Evolutionary conservation across 2,329 filamentous ascomycete genomes (phyloP), one percentile per base, ranked within the genome.

Genomic region (Xylaria sp.): DNA sequence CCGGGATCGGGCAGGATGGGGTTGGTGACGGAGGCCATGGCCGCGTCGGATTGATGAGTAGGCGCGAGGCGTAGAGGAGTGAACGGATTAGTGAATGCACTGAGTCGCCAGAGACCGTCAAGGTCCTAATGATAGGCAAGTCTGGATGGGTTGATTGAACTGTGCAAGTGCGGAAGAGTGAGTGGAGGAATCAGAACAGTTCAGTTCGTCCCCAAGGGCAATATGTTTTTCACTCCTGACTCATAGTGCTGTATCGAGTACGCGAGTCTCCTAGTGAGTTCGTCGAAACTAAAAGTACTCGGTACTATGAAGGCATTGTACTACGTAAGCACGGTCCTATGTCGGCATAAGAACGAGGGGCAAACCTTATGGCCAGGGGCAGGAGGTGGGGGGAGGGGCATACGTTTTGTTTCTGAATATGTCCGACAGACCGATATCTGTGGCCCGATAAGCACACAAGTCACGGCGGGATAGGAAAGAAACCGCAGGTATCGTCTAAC

Each of bases 1-100:
- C 88, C 89, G 72, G 84, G 78, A 69, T 85, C 76, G 65, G 89
- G 89, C 65, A 90, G 74, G 63, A 88, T 83, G 34, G 63, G 61
- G 44, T 50, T 39, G n/a, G 63, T 54, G 58, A 53, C 16, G 37
- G 61, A 70, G 11, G 56, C 61, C 61, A 63, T 65, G 39, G n/a
- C 53, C 13, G 6, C 10, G 30, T 10, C 23, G 7, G 48, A 11
- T 9, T 8, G 19, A 50, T 10, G 48, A 16, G 23, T 34, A 35
- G 49, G 34, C 49, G 23, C 49, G 11, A 34, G 4, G 49, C 10
- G 9, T 18, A n/a, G 23, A 34, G 11, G 23, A 34, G 23, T 35
- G 19, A 42, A 42, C 13, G 4, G 37, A 49, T 30, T 49, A 49
- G 18, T 51, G 23, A 51, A 30, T 6, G 49, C 49, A 51, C 49